Evolutionary conservation across 192 early-diverging fungal species (phyloP), one percentile per base, ranked within the genome.

Genomic region (Jimgerdemannia lactiflua): DNA sequence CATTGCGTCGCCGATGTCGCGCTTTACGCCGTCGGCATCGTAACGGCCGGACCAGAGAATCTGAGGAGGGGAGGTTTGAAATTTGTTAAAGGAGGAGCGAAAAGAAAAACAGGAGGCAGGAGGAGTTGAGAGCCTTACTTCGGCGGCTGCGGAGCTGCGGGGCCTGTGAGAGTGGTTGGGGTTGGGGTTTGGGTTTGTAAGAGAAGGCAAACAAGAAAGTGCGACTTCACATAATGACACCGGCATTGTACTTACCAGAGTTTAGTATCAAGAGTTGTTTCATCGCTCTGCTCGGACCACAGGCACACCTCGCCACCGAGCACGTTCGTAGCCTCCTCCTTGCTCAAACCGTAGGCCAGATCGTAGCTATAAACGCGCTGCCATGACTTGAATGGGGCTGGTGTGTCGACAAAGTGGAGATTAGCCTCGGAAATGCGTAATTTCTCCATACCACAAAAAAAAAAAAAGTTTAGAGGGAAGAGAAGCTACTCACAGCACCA

Each of bases 371-470:
- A 93, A 4, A 92, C 84, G 72, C 85, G 84, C 82, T 92, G 89
- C 94, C 93, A 94, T 14, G 86, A 77, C 83, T 92, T 91, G 80
- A 86, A 93, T 7, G 92, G 91, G 44, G 90, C 92, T 82, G 89
- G 91, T 87, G 89, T 80, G 8, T 64, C 7, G 42, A 59, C 49
- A 59, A 10, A 9, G 29, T 29, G 29, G 10, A 72, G 9, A n/a
- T 18, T 42, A 43, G 1, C 3, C 4, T 59, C 44, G 43, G 29
- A 11, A 59, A 71, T 4, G 4, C 4, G 18, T 41, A 49, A 71
- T 41, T 4, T 11, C 1, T 4, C 8, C 72, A 17, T 41, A 2
- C 49, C 6, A 59, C 6, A 59, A 59, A 59, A 59, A 59, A 59
- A 59, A 59, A 59, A 59, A 59, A 18, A 63, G n/a, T 4, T 20